Conservation (phyloP, 192 early-diverging fungal genomes). For the Coemansia sp. region DNA sequence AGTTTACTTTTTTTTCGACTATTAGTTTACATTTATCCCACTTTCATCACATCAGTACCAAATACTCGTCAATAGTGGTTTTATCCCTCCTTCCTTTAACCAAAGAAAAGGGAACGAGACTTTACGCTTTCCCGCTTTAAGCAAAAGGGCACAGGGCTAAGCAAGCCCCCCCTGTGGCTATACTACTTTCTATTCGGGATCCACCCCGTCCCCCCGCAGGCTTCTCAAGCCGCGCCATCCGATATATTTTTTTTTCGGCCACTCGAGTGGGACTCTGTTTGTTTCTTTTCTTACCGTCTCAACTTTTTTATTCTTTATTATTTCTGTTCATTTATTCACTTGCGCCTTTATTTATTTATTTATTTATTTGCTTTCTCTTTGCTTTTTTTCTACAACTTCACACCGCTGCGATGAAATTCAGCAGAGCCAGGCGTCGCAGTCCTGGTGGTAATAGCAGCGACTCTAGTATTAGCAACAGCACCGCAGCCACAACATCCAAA, state of each 20-base stretch:
- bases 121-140: neutral
- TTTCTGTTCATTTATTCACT: neutral
- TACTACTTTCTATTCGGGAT: slow-evolving; percentile 10
- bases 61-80: neutral
- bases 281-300: slow-evolving; percentile 3
- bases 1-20: neutral
- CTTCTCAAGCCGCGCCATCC: slow-evolving; percentile 1
- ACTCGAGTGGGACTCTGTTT: neutral
- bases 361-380: neutral
- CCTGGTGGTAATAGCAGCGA: slow-evolving; percentile 15
- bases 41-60: neutral
- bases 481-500: slow-evolving; percentile 15
- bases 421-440: slow-evolving; percentile 13
- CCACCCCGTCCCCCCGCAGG: neutral
- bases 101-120: neutral
- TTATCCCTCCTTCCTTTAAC: neutral
- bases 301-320: slow-evolving; percentile 14
- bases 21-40: neutral
- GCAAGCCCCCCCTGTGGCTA: slow-evolving; percentile 1
- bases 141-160: neutral
- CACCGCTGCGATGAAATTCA: slow-evolving; percentile 21
- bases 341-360: neutral
- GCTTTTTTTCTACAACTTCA: neutral
- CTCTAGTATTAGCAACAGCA: slow-evolving; percentile 25
- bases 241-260: slow-evolving; percentile 2